Base-by-base conservation (phyloP, 768 basidiomycete genomes). In the Russula sp. region DNA sequence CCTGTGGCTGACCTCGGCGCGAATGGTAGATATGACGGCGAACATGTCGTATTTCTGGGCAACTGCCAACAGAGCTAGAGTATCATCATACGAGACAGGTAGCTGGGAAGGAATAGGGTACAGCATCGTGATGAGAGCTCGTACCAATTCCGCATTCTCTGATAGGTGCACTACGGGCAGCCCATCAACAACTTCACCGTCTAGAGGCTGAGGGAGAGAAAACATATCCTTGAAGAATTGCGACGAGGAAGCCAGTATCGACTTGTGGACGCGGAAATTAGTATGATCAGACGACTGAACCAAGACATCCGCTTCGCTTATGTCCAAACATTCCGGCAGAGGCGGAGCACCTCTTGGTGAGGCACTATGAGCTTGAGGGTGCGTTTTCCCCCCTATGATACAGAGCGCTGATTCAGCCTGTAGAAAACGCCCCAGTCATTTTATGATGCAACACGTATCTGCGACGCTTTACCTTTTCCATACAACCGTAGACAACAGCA, bases 211-310 rank as follows among this genome's bases (percentile, higher is more conserved):
- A 16, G 60, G n/a, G 10, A 61, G 42, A 3, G 53, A 54, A 55
- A 61, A 34, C 32, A 61, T 61, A n/a, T 39, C 34, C 37, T 64
- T 65, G 67, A 81, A 75, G 31, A 81, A 70, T 5, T 76, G 68
- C 13, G 78, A 81, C 1, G 80, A 77, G 62, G 71, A 75, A 32
- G 75, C 73, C 34, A 83, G 68, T 34, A 80, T 74, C 49, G 76
- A 67, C 49, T 75, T 78, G 70, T 79, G 76, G 49, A 82, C 71
- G 40, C 75, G 77, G 66, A 82, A 82, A 14, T 74, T 65, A 6
- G 76, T 73, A 3, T 73, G 75, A 59, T 83, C 78, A 1, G 73
- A 70, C 7, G 80, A 76, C 42, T 74, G 74, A 35, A 82, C 68
- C 47, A 78, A 72, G 58, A 80, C 68, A 64, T 81, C 79, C 11